A percentile compares a stretch with the other conserved stretches of the same genome.
Conservation (phyloP, 1,284 basidiomycete genomes). For the Agroathelia rolfsii region DNA sequence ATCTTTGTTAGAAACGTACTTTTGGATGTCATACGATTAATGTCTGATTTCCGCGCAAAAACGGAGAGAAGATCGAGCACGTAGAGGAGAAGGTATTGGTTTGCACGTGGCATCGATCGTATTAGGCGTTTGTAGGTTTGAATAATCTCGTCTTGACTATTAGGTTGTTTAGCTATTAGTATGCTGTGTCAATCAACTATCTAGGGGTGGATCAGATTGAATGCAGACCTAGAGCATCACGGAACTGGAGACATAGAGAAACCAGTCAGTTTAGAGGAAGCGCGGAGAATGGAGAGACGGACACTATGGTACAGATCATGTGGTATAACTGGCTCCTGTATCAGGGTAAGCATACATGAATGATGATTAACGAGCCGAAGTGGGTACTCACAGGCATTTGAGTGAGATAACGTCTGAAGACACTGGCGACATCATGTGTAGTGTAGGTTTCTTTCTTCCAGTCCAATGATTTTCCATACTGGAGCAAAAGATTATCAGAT, state of each 20-base stretch:
- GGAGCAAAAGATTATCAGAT: conserved; percentile 5
- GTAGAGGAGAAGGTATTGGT: conserved; percentile 92
- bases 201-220: conserved; percentile 1
- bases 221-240: conserved; percentile 58
- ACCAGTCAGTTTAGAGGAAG: conserved; percentile 13
- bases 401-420: conserved; percentile 91
- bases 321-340: conserved; percentile 84
- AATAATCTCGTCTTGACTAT: conserved; percentile 60
- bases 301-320: conserved; percentile 81
- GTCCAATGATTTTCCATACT: conserved; percentile 91
- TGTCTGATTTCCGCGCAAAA: conserved; percentile 83
- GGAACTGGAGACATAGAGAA: conserved; percentile 46
- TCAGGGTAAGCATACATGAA: neutral
- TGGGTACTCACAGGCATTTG: conserved; percentile 78
- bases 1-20: conserved; percentile 44
- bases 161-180: conserved; percentile 47
- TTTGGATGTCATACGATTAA: conserved; percentile 92
- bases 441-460: conserved; percentile 84
- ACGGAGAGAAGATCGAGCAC: conserved; percentile 93
- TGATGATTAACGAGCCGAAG: conserved; percentile 8
- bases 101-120: conserved; percentile 73
- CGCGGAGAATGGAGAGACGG: conserved; percentile 23
- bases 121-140: conserved; percentile 80
- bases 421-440: conserved; percentile 93
- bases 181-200: conserved; percentile 1